A percentile compares a stretch with the other conserved stretches of the same genome.
Evolutionary conservation across 1,139 yeast genomes (phyloP).

Genomic region (Meyerozyma carpophila): DNA sequence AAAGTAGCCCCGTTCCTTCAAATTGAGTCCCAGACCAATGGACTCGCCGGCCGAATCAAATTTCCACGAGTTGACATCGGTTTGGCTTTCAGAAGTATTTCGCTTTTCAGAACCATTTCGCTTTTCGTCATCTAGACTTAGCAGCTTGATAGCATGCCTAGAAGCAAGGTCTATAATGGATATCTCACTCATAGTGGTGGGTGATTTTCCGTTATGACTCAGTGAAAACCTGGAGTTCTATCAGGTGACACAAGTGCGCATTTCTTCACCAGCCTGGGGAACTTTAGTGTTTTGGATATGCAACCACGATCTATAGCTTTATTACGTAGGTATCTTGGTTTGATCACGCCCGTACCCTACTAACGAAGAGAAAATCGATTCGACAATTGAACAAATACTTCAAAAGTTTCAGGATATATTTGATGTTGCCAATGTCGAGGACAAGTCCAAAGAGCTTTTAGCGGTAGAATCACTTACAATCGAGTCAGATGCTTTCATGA

Average conservation of each 20-base stretch:
- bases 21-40: conserved; percentile 17
- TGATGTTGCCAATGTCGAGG: conserved; percentile 37
- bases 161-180: conserved; percentile 1
- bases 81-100: background rate
- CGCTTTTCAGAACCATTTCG: background rate
- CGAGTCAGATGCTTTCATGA: conserved; percentile 48
- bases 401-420: conserved; percentile 41
- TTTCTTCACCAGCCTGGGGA: background rate
- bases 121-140: background rate
- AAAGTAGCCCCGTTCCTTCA: conserved; percentile 25
- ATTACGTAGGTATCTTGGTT: conserved; percentile 31
- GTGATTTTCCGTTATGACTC: background rate
- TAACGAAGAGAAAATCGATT: conserved; percentile 36
- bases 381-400: conserved; percentile 37
- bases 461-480: conserved; percentile 53
- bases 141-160: background rate
- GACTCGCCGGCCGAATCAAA: conserved; percentile 1
- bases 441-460: conserved; percentile 45
- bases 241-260: background rate
- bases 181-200: background rate
- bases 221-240: background rate
- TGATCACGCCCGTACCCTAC: conserved; percentile 9
- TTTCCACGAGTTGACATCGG: background rate
- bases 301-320: conserved; percentile 41
- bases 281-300: conserved; percentile 16